Evolutionary conservation across 805 yeast genomes (phyloP), one percentile per base, ranked within the genome.

Genomic region (Myxozyma nipponensis): DNA sequence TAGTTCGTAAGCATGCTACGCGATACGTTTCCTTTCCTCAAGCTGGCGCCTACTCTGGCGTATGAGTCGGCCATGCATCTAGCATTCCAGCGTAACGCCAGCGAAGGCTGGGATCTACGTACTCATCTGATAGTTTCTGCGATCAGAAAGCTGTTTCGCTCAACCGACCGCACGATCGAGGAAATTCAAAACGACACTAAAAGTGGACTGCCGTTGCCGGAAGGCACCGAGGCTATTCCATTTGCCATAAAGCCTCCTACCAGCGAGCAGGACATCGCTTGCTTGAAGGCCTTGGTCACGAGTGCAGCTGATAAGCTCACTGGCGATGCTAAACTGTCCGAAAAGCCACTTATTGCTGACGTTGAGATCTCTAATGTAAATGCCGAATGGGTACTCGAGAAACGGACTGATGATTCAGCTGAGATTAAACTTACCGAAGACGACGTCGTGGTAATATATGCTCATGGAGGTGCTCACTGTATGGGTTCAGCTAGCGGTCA

Each of bases 391-490:
- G 45, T 52, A 2, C 21, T 54, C 15, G 24, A 35, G 13, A 43
- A 39, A 17, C 38, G 52, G 10, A 21, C 18, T 30, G 39, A 37
- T 13, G 25, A 38, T 13, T 21, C 15, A 5, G 26, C 21, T 23
- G 40, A 42, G 10, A 25, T 37, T 21, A 36, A 35, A n/a, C 38
- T 41, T 35, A 36, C 44, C 13, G 28, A 19, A 5, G 46, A 53
- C 18, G 57, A 47, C 21, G 39, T 42, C 10, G 58, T 54, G 18
- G 44, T 54, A 2, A 42, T 57, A n/a, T 56, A 46, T 41, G 50
- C 44, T n/a, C 60, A 57, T 28, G 60, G 60, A 15, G 60, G 60
- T n/a, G 56, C 60, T 7, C 57, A 57, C 39, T 55, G 45, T 19
- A 18, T 56, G 44, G 56, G 60, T 13, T 49, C 59, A 6, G 54